Base-by-base conservation (phyloP, 1,139 yeast species). In the Eremothecium cymbalariae region DNA sequence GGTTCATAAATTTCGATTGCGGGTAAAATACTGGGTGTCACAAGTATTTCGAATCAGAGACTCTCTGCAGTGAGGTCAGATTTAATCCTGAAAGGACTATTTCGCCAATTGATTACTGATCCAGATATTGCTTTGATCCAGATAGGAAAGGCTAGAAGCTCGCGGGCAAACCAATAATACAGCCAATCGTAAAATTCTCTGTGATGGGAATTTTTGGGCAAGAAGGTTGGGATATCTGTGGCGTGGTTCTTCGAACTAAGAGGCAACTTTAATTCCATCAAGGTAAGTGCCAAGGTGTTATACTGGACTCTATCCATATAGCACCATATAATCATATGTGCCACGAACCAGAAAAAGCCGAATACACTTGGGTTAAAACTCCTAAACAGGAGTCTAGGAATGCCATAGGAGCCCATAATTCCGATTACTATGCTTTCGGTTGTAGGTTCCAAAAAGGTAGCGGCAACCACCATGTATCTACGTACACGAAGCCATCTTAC, bases 401-500 rank as follows among this genome's bases (percentile, higher is more conserved):
- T 45, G 1, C 79, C 79, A 50, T 67, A 72, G 1, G 80, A 64
- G 6, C 95, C 94, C 56, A 69, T 72, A 0, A 72, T 27, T 0
- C 93, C 93, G 47, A 78, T 70, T 2, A 84, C 58, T 3, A 85
- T 47, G 32, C 81, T 71, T 55, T 85, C 96, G 0, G 95, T 85
- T 5, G 90, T 72, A 6, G 96, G 95, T 51, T 85, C 96, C 18
- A 83, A 63, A 35, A 85, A 57, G 0, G 96, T 85, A 1, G 95
- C 95, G 22, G 76, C 76, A 20, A 78, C 61, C 2, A 85, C 95
- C 94, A 85, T 84, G 55, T 82, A 84, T 51, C 81, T 80, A 18
- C 96, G 65, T n/a, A 85, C 94, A 31, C 95, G 65, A 12, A 85
- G 61, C 96, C 96, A 85, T 35, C 96, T 64, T 19, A 80, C 75